Percentiles rank a stretch among this genome's conserved stretches.
These are phyloP conservation scores for Septoria petroselini DNA, from an alignment of 2,329 filamentous ascomycete genomes.

Conservation along the genomic window DNA sequence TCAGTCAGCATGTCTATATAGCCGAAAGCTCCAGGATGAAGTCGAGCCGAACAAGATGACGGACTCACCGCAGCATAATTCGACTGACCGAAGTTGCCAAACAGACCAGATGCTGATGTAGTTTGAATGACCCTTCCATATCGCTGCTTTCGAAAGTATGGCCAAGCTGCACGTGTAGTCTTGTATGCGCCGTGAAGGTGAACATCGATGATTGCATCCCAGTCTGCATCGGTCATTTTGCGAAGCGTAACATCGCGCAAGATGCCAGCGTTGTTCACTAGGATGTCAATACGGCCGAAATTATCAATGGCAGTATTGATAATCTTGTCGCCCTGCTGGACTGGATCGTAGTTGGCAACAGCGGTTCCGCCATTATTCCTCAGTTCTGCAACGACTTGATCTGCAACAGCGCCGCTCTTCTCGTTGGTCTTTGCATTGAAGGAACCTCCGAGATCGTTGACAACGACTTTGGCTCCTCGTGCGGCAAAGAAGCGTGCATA, in stretches of 20 bases:
- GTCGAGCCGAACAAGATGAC: too few relatives aligned
- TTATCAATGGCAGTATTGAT: slow-evolving; percentile 78
- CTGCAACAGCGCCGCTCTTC: slow-evolving; percentile 65
- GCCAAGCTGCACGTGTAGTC: slow-evolving; percentile 96
- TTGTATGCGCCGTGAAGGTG: slow-evolving; percentile 93
- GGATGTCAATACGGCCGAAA: slow-evolving; percentile 82
- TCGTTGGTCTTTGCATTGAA: slow-evolving; percentile 88
- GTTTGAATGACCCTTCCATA: slow-evolving; percentile 95
- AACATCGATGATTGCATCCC: slow-evolving; percentile 89
- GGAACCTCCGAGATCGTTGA: slow-evolving; percentile 88
- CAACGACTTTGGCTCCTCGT: slow-evolving; percentile 85
- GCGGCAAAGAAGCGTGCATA: slow-evolving; percentile 86
- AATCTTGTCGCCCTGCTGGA: slow-evolving; percentile 88
- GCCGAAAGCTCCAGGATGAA: too few relatives aligned
- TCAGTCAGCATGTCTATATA: background rate
- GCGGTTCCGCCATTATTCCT: slow-evolving; percentile 86
- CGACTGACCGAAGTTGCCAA: slow-evolving; percentile 96
- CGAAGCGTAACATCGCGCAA: slow-evolving; percentile 92
- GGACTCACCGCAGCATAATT: slow-evolving; percentile 69
- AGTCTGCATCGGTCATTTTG: slow-evolving; percentile 93
- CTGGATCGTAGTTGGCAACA: slow-evolving; percentile 91
- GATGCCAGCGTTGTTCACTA: slow-evolving; percentile 95
- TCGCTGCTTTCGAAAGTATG: slow-evolving; percentile 96
- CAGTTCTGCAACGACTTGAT: slow-evolving; percentile 77
- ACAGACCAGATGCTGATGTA: slow-evolving; percentile 91